These are phyloP conservation scores for Coelastrella sp. DNA, from an alignment of 139 green algal genomes.

Conservation along the genomic window DNA sequence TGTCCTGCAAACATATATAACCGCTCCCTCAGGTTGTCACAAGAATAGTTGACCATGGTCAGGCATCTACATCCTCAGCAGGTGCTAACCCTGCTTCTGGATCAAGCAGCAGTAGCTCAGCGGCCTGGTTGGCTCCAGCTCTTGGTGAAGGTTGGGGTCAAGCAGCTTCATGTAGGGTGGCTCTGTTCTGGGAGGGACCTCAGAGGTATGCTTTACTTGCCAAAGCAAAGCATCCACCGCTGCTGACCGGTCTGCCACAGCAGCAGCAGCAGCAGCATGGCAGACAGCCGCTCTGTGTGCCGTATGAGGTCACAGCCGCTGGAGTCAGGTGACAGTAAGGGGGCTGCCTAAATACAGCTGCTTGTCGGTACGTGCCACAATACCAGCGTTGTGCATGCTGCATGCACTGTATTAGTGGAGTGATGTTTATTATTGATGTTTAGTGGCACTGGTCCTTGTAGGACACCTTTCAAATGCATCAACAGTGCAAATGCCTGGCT, in stretches of 20 bases:
- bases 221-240: conserved; percentile 59
- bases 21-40: background rate
- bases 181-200: conserved; percentile 66
- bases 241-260: background rate
- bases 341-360: too few species aligned
- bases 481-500: too few species aligned
- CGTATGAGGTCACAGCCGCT: background rate
- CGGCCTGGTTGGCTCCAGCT: conserved; percentile 35
- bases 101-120: background rate
- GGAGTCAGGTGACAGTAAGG: background rate
- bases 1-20: background rate
- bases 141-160: conserved; percentile 72
- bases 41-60: background rate
- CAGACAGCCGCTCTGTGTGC: conserved; percentile 23
- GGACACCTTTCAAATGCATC: too few species aligned
- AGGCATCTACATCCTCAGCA: background rate
- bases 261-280: conserved; percentile 26
- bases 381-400: too few species aligned
- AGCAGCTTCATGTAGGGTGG: conserved; percentile 65
- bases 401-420: background rate
- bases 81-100: background rate
- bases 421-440: background rate
- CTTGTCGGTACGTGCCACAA: too few species aligned
- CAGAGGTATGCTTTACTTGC: conserved; percentile 60
- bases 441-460: too few species aligned